Conservation (phyloP, 768 basidiomycete genomes). For the Suillus clintonianus region DNA sequence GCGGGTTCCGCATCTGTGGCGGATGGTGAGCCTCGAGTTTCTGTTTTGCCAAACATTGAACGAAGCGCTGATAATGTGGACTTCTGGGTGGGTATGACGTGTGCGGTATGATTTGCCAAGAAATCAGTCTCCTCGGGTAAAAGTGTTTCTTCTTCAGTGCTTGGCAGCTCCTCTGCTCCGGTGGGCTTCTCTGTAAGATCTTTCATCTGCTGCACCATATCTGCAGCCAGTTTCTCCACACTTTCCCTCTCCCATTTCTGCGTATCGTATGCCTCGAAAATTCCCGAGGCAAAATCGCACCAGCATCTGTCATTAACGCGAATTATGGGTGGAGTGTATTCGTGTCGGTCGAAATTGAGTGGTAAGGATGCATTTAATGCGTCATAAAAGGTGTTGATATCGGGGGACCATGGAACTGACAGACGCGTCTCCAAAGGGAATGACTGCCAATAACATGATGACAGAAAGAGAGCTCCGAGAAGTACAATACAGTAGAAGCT, state of each 20-base stretch:
- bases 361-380: conserved; percentile 55
- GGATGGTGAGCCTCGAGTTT: conserved; percentile 1
- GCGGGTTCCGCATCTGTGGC: background rate
- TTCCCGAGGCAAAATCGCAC: conserved; percentile 71
- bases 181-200: conserved; percentile 23
- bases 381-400: conserved; percentile 72
- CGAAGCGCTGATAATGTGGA: conserved; percentile 25
- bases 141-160: conserved; percentile 32
- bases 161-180: conserved; percentile 19
- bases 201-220: conserved; percentile 35
- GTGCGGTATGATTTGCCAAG: conserved; percentile 2
- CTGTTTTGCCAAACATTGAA: conserved; percentile 22
- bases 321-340: conserved; percentile 55
- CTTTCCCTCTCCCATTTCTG: conserved; percentile 74
- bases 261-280: conserved; percentile 79
- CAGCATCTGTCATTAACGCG: conserved; percentile 79
- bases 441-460: conserved; percentile 90
- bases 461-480: conserved; percentile 79
- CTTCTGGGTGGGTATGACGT: conserved; percentile 9
- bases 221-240: conserved; percentile 46
- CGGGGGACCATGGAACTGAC: conserved; percentile 63
- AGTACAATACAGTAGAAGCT: conserved; percentile 89
- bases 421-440: conserved; percentile 66
- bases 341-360: conserved; percentile 36
- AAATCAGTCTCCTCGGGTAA: conserved; percentile 11